Conservation (phyloP, 345 rosid species). For the Citrus inodora region DNA sequence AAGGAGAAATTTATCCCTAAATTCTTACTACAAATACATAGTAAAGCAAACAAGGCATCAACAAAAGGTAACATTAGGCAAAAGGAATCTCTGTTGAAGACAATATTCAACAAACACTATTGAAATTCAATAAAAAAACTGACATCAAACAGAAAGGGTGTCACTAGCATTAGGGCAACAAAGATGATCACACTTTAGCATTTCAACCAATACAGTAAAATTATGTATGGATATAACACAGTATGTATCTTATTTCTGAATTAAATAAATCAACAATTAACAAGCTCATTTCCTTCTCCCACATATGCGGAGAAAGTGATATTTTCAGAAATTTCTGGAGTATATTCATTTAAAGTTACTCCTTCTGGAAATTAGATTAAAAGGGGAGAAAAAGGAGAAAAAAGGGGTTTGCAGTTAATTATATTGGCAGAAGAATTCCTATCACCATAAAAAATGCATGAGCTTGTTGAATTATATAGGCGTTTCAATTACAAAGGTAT, state of each 20-base stretch:
- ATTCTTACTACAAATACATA: not conserved
- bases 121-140: not conserved
- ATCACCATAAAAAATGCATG: not conserved
- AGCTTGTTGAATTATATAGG: not conserved
- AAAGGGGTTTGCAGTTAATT: not conserved
- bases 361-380: not conserved
- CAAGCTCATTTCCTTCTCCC: not conserved
- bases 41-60: not conserved
- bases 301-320: not conserved
- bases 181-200: not conserved
- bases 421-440: not conserved
- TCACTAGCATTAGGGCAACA: not conserved
- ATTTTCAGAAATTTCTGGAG: not conserved
- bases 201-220: not conserved
- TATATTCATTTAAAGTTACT: not conserved
- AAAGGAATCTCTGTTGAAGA: not conserved
- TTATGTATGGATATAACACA: not conserved
- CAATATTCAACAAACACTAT: not conserved
- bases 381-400: not conserved
- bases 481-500: not conserved
- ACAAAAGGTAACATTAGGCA: not conserved
- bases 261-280: too few species aligned
- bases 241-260: not conserved
- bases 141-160: not conserved
- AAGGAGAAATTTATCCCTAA: not conserved